A percentile compares a stretch with the other conserved stretches of the same genome.
Evolutionary conservation across 2,329 filamentous ascomycete genomes (phyloP).

Genomic region (Microcera coccophila): DNA sequence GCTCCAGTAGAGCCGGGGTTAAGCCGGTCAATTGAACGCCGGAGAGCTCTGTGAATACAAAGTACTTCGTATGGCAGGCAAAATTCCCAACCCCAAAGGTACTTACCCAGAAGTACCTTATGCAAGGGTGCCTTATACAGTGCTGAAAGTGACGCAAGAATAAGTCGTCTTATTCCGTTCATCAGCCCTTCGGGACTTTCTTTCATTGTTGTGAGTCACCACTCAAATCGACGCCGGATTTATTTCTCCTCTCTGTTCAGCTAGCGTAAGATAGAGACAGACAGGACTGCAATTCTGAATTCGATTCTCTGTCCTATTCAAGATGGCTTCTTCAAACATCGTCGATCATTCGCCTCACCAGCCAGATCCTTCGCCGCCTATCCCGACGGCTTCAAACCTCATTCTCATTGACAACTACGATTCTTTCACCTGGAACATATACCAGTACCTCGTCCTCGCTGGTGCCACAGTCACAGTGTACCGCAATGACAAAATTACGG

Average conservation of each 20-base stretch:
- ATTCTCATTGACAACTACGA: conserved; percentile 99
- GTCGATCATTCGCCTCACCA: conserved; percentile 85
- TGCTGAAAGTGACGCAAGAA: neutral
- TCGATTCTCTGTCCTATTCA: conserved; percentile 18
- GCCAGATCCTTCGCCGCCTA: conserved; percentile 66
- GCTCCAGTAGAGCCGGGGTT: conserved; percentile 25
- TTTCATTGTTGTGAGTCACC: conserved; percentile 26
- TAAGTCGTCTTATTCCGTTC: conserved; percentile 3
- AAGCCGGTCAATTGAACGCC: conserved; percentile 22
- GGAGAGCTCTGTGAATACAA: too few species aligned
- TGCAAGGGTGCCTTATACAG: neutral
- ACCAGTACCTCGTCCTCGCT: conserved; percentile 96
- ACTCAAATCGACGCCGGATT: neutral
- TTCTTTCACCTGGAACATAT: conserved; percentile 99
- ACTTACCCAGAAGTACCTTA: too few species aligned
- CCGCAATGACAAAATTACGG: conserved; percentile 85
- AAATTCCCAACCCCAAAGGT: too few species aligned
- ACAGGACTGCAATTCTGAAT: too few species aligned
- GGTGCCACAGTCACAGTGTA: conserved; percentile 86
- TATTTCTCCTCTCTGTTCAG: too few species aligned
- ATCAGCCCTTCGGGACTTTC: too few species aligned
- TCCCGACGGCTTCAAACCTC: conserved; percentile 81
- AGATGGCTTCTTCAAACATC: conserved; percentile 49
- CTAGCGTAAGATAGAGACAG: too few species aligned
- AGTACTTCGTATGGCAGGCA: too few species aligned